Evolutionary conservation across 176 grass and related monocot genomes (phyloP).

Genomic region (Bromus sterilis): DNA sequence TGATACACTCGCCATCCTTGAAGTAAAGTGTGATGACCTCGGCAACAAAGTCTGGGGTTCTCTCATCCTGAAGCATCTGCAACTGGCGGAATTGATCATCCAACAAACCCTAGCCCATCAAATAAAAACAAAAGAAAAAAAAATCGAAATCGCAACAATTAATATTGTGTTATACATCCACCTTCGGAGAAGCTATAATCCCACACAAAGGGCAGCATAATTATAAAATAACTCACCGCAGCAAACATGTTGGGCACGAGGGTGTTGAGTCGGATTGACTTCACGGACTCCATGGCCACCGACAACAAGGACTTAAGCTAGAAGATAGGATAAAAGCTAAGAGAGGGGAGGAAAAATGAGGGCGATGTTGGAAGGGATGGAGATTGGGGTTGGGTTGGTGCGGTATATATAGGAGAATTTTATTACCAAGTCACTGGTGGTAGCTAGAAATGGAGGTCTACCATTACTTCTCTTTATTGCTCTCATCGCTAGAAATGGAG

Average conservation of each 20-base stretch:
- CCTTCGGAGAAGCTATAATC: not conserved
- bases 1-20: constrained; percentile 22
- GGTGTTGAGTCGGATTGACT: constrained; percentile 18
- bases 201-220: not conserved
- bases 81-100: constrained; percentile 54
- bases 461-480: not conserved
- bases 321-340: not conserved
- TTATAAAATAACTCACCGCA: not conserved
- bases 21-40: constrained; percentile 58
- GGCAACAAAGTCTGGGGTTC: constrained; percentile 25
- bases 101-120: constrained; percentile 41
- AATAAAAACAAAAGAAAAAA: not conserved
- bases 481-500: no score
- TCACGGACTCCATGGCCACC: constrained; percentile 23
- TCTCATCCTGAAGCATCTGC: constrained; percentile 28
- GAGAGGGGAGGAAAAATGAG: not conserved
- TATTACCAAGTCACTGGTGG: not conserved
- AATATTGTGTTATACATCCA: not conserved
- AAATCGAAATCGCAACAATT: not conserved
- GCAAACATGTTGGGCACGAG: constrained; percentile 34
- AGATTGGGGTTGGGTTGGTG: not conserved
- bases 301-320: not conserved
- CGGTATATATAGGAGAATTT: not conserved
- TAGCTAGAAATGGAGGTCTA: not conserved
- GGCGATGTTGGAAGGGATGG: not conserved